Percentiles rank a stretch among this genome's conserved stretches.
Conservation (phyloP, 2,329 filamentous ascomycete species). For the Neofusicoccum sp. region DNA sequence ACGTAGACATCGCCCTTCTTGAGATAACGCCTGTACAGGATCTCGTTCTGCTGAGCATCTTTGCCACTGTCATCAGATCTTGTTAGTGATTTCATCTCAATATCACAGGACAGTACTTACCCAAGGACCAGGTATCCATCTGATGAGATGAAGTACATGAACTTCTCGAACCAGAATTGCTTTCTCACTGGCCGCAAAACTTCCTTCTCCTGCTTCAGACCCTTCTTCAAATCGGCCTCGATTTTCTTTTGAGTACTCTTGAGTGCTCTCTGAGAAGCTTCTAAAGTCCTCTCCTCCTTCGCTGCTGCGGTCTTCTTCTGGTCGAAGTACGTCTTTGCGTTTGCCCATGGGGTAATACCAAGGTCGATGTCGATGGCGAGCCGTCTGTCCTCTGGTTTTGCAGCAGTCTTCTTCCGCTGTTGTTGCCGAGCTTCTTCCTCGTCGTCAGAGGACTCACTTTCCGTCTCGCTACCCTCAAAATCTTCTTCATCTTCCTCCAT, state of each 20-base stretch:
- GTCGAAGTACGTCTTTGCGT: slow-evolving; percentile 89
- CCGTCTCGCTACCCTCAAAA: slow-evolving; percentile 62
- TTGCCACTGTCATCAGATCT: slow-evolving; percentile 57
- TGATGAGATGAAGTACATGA: slow-evolving; percentile 90
- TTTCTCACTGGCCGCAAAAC: slow-evolving; percentile 80
- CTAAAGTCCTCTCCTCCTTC: slow-evolving; percentile 84
- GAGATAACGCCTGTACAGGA: slow-evolving; percentile 84
- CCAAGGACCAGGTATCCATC: slow-evolving; percentile 92
- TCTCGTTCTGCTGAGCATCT: slow-evolving; percentile 87
- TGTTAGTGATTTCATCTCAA: background rate
- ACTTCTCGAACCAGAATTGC: slow-evolving; percentile 97
- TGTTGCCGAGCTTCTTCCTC: slow-evolving; percentile 48
- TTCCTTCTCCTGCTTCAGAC: slow-evolving; percentile 88
- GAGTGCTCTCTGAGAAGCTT: slow-evolving; percentile 79
- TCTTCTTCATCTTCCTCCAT: slow-evolving; percentile 64
- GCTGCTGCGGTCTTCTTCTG: slow-evolving; percentile 81
- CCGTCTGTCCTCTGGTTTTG: slow-evolving; percentile 41
- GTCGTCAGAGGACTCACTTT: slow-evolving; percentile 37
- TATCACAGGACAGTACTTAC: background rate
- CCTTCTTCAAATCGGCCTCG: slow-evolving; percentile 79
- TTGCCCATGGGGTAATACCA: slow-evolving; percentile 78
- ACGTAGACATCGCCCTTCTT: slow-evolving; percentile 90
- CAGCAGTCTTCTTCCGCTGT: slow-evolving; percentile 23
- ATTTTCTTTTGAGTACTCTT: slow-evolving; percentile 93
- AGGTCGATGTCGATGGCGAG: slow-evolving; percentile 85